These are phyloP conservation scores for Paraphysoderma sedebokerense DNA, from an alignment of 371 early-diverging fungal genomes.

Conservation along the genomic window DNA sequence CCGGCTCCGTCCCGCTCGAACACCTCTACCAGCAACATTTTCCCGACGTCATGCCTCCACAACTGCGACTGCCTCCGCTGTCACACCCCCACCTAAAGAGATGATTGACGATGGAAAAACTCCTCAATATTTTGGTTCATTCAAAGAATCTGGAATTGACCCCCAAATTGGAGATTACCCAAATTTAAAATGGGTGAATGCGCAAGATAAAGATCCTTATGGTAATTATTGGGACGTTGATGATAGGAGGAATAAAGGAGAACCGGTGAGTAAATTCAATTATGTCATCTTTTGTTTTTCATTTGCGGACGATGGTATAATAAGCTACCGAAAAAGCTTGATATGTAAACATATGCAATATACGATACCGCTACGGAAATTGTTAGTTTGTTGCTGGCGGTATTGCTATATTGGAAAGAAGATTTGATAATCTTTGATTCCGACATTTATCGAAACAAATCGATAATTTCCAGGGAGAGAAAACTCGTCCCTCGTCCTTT, in stretches of 20 bases:
- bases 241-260: constrained; percentile 1
- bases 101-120: neutral
- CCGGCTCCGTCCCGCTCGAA: too few relatives aligned
- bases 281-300: neutral
- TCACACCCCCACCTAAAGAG: too few relatives aligned
- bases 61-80: too few relatives aligned
- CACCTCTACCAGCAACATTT: too few relatives aligned
- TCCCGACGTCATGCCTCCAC: too few relatives aligned
- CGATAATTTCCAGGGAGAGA: too few relatives aligned
- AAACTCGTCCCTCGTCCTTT: neutral
- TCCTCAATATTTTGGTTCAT: neutral
- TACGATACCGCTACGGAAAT: too few relatives aligned
- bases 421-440: too few relatives aligned
- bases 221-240: neutral
- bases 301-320: neutral
- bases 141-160: neutral
- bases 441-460: too few relatives aligned
- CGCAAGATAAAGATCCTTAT: neutral
- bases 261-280: neutral
- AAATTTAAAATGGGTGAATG: neutral
- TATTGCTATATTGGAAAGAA: too few relatives aligned
- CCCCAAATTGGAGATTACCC: neutral
- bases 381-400: too few relatives aligned
- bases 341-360: neutral
- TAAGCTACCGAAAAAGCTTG: neutral